Percentiles rank a stretch among this genome's conserved stretches.
phyloP scores from a whole-genome alignment of 331 rosid species.

The Malus hybrid region DNA sequence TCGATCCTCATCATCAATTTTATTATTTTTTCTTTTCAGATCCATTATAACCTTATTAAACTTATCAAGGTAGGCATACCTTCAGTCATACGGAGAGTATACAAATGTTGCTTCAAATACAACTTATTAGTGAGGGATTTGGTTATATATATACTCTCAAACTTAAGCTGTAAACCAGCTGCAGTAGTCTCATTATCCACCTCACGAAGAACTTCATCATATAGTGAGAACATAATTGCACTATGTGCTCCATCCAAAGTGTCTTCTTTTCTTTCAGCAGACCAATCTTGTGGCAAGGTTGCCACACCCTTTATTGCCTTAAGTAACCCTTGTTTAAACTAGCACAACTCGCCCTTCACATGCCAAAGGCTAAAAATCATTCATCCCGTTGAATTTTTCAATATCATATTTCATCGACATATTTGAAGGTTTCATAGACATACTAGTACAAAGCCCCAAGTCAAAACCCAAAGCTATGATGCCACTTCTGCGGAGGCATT shows the following conservation, averaged over 20 bases:
- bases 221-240: neutral
- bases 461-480: neutral
- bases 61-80: neutral
- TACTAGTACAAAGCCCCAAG: neutral
- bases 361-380: neutral
- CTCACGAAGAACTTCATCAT: neutral
- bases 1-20: neutral
- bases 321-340: neutral
- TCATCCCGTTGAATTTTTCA: neutral
- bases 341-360: neutral
- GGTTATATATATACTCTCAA: neutral
- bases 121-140: neutral
- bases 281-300: neutral
- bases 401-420: neutral
- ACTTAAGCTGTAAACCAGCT: neutral
- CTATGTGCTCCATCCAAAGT: neutral
- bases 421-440: neutral
- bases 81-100: neutral
- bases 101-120: neutral
- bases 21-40: neutral
- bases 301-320: neutral
- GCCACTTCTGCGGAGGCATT: neutral
- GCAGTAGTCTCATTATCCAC: neutral
- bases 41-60: neutral
- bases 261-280: neutral